Percentiles rank a stretch among this genome's conserved stretches.
Evolutionary conservation across 257 asterid genomes (phyloP).

Genomic region (Echites panduratus): DNA sequence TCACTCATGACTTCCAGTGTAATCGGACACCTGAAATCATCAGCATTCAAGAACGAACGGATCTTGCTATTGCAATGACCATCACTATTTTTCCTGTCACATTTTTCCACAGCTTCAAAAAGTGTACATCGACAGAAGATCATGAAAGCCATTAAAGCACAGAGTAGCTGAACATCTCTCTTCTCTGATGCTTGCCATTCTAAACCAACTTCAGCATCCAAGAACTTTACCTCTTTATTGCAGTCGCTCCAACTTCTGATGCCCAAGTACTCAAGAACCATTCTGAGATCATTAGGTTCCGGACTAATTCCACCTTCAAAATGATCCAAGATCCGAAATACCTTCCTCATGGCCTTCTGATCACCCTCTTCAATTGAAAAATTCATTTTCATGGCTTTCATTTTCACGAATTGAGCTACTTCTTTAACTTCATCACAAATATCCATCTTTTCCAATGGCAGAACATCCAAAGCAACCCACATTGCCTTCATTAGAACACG

Average conservation of each 20-base stretch:
- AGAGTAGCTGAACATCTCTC: conserved; percentile 33
- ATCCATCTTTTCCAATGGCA: conserved; percentile 31
- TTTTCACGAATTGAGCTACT: conserved; percentile 45
- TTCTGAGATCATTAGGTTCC: conserved; percentile 33
- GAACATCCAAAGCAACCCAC: conserved; percentile 57
- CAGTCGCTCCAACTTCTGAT: conserved; percentile 62
- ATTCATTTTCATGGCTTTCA: conserved; percentile 31
- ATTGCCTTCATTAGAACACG: conserved; percentile 41
- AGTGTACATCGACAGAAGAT: conserved; percentile 56
- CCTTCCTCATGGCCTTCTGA: conserved; percentile 21
- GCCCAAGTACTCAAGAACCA: conserved; percentile 48
- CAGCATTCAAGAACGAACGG: conserved; percentile 38
- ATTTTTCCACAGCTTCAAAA: conserved; percentile 28
- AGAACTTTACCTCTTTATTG: conserved; percentile 40
- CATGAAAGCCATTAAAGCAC: conserved; percentile 48
- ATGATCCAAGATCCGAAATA: conserved; percentile 24
- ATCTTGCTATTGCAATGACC: conserved; percentile 11
- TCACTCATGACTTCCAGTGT: conserved; percentile 70
- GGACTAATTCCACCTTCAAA: conserved; percentile 45
- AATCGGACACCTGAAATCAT: conserved; percentile 83
- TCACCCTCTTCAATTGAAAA: conserved; percentile 48
- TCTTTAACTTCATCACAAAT: conserved; percentile 45
- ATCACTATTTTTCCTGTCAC: background rate
- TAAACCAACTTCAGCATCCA: conserved; percentile 41
- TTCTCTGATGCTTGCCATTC: conserved; percentile 35